Conservation (phyloP, 257 asterid species). For the Linderniella brevidens region DNA sequence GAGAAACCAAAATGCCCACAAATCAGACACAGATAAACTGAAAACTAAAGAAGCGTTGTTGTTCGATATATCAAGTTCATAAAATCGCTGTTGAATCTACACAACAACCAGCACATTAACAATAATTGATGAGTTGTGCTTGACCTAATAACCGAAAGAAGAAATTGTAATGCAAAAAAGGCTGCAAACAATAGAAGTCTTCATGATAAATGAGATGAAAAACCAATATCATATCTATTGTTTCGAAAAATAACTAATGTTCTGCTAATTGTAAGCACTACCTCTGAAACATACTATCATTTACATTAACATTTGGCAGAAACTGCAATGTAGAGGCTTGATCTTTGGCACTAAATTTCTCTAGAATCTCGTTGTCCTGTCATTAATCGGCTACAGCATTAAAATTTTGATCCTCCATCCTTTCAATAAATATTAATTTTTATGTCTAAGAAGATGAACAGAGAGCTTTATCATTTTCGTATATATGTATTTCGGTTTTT, state of each 20-base stretch:
- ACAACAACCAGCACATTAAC: no score
- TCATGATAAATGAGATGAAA: no score
- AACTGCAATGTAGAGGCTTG: constrained; percentile 78
- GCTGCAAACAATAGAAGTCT: no score
- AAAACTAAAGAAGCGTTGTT: no score
- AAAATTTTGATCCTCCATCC: no score
- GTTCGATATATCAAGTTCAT: no score
- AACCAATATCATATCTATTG: constrained; percentile 1
- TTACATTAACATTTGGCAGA: constrained; percentile 23
- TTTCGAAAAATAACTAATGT: constrained; percentile 1
- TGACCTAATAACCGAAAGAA: no score
- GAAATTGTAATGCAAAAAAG: no score
- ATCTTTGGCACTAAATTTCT: constrained; percentile 54
- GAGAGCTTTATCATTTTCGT: constrained; percentile 2
- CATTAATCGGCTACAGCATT: constrained; percentile 3
- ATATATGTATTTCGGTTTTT: constrained; percentile 4
- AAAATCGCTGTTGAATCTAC: no score
- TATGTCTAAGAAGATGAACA: neutral
- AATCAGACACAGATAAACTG: no score
- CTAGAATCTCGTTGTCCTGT: constrained; percentile 64
- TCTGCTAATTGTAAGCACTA: constrained; percentile 10
- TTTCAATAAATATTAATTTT: no score
- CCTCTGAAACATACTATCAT: constrained; percentile 76
- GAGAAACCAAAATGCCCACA: neutral
- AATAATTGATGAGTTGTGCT: no score